These are phyloP conservation scores for Gillenia trifoliata DNA, from an alignment of 306 rosid species.

Conservation along the genomic window DNA sequence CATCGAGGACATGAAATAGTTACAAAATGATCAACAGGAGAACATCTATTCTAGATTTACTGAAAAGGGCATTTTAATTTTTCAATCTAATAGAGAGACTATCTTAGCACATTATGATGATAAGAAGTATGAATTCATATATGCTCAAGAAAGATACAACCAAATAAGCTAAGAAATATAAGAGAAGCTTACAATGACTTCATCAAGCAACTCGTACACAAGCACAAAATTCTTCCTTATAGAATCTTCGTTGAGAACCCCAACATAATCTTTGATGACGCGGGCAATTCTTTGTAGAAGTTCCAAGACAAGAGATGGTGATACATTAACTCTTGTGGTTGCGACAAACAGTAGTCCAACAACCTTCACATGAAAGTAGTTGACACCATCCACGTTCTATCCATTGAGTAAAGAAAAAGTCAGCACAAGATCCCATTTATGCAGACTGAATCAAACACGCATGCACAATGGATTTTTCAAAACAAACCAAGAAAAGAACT, in stretches of 20 bases:
- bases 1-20: neutral
- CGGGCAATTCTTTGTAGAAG: conserved; percentile 85
- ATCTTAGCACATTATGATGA: neutral
- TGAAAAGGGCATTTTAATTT: neutral
- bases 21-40: neutral
- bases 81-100: neutral
- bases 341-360: conserved; percentile 85
- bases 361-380: conserved; percentile 85
- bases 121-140: conserved; percentile 10
- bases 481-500: neutral
- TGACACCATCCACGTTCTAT: conserved; percentile 83
- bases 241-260: conserved; percentile 80
- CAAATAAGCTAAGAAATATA: neutral
- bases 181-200: conserved; percentile 68
- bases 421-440: conserved; percentile 6
- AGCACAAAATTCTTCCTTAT: conserved; percentile 75
- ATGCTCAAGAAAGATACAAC: conserved; percentile 17
- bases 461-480: neutral
- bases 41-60: neutral
- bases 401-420: conserved; percentile 14
- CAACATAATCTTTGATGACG: conserved; percentile 83
- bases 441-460: neutral
- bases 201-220: conserved; percentile 85
- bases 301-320: conserved; percentile 80
- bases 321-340: conserved; percentile 63